Conservation (phyloP, 352 stramenopile genomes). For the Globisporangium iwayamae region DNA sequence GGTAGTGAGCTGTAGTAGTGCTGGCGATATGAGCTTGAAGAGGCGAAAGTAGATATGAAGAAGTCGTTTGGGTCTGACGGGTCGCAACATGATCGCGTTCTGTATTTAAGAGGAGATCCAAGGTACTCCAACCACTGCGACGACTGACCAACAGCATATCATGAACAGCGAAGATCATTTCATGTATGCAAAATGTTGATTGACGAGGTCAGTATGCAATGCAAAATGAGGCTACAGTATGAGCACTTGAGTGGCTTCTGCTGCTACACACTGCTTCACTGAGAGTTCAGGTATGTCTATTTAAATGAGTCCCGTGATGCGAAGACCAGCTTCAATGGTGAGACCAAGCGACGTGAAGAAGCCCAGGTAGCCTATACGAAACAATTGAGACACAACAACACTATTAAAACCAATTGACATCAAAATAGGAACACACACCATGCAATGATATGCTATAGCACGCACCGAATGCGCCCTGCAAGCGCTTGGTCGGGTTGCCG, state of each 20-base stretch:
- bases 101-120: not conserved
- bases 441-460: not conserved
- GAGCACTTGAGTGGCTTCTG: not conserved
- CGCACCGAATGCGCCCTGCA: not conserved
- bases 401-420: not conserved
- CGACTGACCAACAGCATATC: too few relatives aligned
- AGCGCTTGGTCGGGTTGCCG: not conserved
- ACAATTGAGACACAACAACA: not conserved
- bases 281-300: not conserved
- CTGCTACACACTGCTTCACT: not conserved
- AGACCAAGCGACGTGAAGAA: constrained; percentile 29
- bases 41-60: not conserved
- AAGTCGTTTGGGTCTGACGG: not conserved
- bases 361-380: constrained; percentile 46
- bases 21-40: not conserved
- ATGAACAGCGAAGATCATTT: too few relatives aligned
- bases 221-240: not conserved
- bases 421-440: not conserved
- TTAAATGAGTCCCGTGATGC: constrained; percentile 7
- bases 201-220: not conserved
- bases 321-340: constrained; percentile 6
- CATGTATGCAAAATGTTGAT: too few relatives aligned
- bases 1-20: not conserved
- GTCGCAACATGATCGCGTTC: constrained; percentile 3
- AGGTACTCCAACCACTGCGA: too few relatives aligned